phyloP scores from a whole-genome alignment of 2,329 filamentous ascomycete species.

The Scedosporium dehoogii region DNA sequence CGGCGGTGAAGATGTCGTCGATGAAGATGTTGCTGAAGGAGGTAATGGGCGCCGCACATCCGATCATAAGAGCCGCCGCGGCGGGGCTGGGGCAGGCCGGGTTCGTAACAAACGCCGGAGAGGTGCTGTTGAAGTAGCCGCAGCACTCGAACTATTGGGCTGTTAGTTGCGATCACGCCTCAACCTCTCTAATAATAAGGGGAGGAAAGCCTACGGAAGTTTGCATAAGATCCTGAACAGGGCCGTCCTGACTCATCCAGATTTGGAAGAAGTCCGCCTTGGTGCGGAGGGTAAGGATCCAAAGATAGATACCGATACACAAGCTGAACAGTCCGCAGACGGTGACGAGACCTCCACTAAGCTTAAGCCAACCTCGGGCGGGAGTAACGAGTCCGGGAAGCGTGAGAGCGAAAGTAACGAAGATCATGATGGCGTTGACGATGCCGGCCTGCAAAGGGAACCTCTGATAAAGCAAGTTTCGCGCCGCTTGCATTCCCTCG shows the following conservation, averaged over 20 bases:
- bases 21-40: slow-evolving; percentile 61
- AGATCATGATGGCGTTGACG: slow-evolving; percentile 61
- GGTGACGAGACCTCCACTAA: slow-evolving; percentile 56
- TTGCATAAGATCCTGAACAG: slow-evolving; percentile 60
- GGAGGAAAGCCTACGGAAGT: slow-evolving; percentile 41
- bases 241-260: slow-evolving; percentile 47
- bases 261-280: slow-evolving; percentile 50
- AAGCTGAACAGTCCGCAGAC: slow-evolving; percentile 54
- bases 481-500: slow-evolving; percentile 37
- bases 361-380: slow-evolving; percentile 59
- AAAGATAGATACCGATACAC: slow-evolving; percentile 55
- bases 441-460: slow-evolving; percentile 53
- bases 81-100: slow-evolving; percentile 58
- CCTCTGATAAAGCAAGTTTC: slow-evolving; percentile 40
- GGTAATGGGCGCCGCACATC: slow-evolving; percentile 59
- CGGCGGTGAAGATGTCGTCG: slow-evolving; percentile 66
- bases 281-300: slow-evolving; percentile 63
- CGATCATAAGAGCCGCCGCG: slow-evolving; percentile 57
- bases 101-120: slow-evolving; percentile 63
- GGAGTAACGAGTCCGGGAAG: slow-evolving; percentile 63
- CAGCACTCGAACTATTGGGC: slow-evolving; percentile 62
- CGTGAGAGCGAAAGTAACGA: slow-evolving; percentile 59
- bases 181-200: not conserved
- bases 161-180: not conserved
- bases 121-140: slow-evolving; percentile 64